Conservation (phyloP, 2,329 filamentous ascomycete species). For the Colletotrichum spaethianum region DNA sequence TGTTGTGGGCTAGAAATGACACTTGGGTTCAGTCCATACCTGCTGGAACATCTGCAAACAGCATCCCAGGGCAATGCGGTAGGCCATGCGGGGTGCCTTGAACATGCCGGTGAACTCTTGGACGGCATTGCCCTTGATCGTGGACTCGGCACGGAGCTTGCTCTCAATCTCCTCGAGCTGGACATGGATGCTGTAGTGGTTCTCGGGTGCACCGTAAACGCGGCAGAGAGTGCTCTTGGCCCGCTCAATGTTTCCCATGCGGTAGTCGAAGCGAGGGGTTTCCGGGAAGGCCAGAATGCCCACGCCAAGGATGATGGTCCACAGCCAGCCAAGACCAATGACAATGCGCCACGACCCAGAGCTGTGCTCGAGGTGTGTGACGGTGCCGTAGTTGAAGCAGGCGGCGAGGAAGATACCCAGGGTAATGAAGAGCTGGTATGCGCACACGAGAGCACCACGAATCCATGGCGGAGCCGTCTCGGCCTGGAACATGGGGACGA, state of each 20-base stretch:
- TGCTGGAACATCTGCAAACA: constrained; percentile 77
- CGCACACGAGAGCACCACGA: constrained; percentile 74
- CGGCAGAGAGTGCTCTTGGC: constrained; percentile 63
- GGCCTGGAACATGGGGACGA: constrained; percentile 82
- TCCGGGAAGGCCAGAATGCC: constrained; percentile 67
- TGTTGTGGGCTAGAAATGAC: neutral
- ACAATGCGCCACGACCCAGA: constrained; percentile 74
- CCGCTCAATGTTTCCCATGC: constrained; percentile 61
- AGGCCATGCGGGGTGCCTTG: constrained; percentile 73
- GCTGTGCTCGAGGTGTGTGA: constrained; percentile 57
- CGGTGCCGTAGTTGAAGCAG: constrained; percentile 72
- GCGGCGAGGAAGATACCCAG: constrained; percentile 75
- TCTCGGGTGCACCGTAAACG: constrained; percentile 61
- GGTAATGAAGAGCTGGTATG: constrained; percentile 81
- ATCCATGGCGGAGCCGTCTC: constrained; percentile 78
- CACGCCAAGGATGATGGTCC: constrained; percentile 62
- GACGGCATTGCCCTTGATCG: constrained; percentile 56
- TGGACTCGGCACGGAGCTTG: constrained; percentile 65
- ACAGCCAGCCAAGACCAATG: constrained; percentile 67
- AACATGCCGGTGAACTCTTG: constrained; percentile 72
- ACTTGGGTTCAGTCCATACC: constrained; percentile 56
- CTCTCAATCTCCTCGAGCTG: constrained; percentile 68
- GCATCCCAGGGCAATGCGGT: constrained; percentile 73
- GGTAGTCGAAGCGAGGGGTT: constrained; percentile 66
- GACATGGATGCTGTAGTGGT: constrained; percentile 61